Conservation (phyloP, 2,329 filamentous ascomycete species). For the Exophiala alcalophila region DNA sequence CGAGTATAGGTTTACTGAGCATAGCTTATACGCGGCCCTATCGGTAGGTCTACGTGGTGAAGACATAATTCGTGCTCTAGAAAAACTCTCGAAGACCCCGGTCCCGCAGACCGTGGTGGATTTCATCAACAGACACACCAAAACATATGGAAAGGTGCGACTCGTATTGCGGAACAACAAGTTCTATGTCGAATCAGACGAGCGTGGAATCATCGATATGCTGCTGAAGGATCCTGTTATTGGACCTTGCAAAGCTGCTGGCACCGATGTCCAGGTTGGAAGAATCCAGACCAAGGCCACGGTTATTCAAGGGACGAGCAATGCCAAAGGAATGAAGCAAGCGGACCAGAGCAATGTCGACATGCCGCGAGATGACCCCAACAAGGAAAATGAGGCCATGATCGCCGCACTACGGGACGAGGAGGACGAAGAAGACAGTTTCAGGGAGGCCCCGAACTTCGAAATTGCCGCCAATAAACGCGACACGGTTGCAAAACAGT, state of each 20-base stretch:
- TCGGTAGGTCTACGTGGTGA: slow-evolving; percentile 86
- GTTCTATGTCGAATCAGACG: slow-evolving; percentile 89
- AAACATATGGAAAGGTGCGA: slow-evolving; percentile 93
- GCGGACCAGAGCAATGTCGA: slow-evolving; percentile 47
- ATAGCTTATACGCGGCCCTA: slow-evolving; percentile 92
- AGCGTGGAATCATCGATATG: slow-evolving; percentile 79
- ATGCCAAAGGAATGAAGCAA: slow-evolving; percentile 83
- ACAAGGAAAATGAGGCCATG: slow-evolving; percentile 43
- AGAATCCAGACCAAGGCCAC: slow-evolving; percentile 83
- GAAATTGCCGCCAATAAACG: slow-evolving; percentile 81
- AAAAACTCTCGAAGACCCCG: slow-evolving; percentile 83
- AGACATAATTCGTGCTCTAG: slow-evolving; percentile 86
- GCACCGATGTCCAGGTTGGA: slow-evolving; percentile 71
- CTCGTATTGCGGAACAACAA: slow-evolving; percentile 91
- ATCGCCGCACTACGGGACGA: slow-evolving; percentile 64
- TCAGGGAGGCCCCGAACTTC: slow-evolving; percentile 87
- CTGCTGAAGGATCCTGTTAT: slow-evolving; percentile 84
- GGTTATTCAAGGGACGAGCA: slow-evolving; percentile 91
- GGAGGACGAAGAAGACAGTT: slow-evolving; percentile 78
- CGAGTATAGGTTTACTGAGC: slow-evolving; percentile 86
- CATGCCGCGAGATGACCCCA: slow-evolving; percentile 26
- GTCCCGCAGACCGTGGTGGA: slow-evolving; percentile 75
- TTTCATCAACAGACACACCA: slow-evolving; percentile 79
- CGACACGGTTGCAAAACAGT: slow-evolving; percentile 84
- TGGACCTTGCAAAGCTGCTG: slow-evolving; percentile 69